Evolutionary conservation across 306 rosid genomes (phyloP), one percentile per base, ranked within the genome.

Genomic region (Acacia confusa): DNA sequence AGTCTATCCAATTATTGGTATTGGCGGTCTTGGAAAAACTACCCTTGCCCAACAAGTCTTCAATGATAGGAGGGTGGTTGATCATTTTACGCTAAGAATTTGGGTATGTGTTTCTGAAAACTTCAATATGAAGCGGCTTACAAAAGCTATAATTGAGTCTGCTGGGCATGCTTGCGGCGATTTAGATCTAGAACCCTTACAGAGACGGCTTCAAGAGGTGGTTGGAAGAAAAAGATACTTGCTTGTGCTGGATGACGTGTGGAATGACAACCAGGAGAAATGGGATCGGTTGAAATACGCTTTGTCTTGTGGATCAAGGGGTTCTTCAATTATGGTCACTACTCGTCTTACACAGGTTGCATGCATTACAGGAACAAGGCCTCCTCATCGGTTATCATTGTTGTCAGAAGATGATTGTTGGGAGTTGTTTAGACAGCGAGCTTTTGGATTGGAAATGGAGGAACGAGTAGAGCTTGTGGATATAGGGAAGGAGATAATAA

Each of bases 161-260:
- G 28, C 73, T 7, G 3, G 20, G 2, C 28, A 20, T 1, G 2
- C 1, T 0, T 14, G 9, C 50, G 30, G 7, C 2, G 27, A 15
- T 28, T 8, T 17, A 22, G 55, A 30, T 24, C 5, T 16, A 9
- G 79, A 76, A 2, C 19, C 38, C 1, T 10, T 38, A 15, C 79
- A 41, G 16, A 76, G 14, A 10, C 0, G 20, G 6, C 20, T 30
- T 55, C 78, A 22, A 43, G 80, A 69, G 1, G 5, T 34, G 22
- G 34, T 85, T 3, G 3, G 9, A 14, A 16, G 60, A 22, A 74
- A 50, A 27, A 78, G 60, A 57, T 82, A 73, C 22, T 48, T 85
- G 6, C 24, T 82, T 8, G 83, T 82, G 38, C 52, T 85, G 15
- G 85, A 85, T 60, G 83, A 82, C 17, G 63, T 85, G 7, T 82